phyloP scores from a whole-genome alignment of 805 yeast genomes.

The Ogataea degrootiae region DNA sequence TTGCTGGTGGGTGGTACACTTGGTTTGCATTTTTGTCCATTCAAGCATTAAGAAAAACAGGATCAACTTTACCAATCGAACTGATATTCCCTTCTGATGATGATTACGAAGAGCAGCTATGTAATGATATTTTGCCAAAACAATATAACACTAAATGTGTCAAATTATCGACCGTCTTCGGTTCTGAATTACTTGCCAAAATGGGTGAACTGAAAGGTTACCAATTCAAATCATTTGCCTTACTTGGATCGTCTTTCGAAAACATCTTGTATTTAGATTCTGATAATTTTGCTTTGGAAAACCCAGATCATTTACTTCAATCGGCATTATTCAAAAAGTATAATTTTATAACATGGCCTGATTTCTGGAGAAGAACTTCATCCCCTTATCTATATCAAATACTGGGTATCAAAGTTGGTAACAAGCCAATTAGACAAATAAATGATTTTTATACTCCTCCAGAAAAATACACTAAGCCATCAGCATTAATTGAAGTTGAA shows the following conservation, averaged over 20 bases:
- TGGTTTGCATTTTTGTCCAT: slow-evolving; percentile 38
- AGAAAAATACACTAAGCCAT: slow-evolving; percentile 6
- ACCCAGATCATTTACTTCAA: slow-evolving; percentile 33
- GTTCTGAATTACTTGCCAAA: slow-evolving; percentile 17
- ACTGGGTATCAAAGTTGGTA: slow-evolving; percentile 29
- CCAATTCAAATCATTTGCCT: slow-evolving; percentile 38
- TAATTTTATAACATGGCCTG: slow-evolving; percentile 71
- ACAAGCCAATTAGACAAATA: slow-evolving; percentile 13
- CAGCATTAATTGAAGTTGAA: slow-evolving; percentile 16
- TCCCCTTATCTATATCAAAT: slow-evolving; percentile 52
- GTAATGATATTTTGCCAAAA: slow-evolving; percentile 34
- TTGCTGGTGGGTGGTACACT: slow-evolving; percentile 41
- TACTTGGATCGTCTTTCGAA: slow-evolving; percentile 42
- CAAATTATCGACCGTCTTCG: slow-evolving; percentile 33
- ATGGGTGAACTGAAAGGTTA: slow-evolving; percentile 28
- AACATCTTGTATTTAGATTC: slow-evolving; percentile 42
- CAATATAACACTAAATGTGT: slow-evolving; percentile 38
- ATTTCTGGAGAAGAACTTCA: slow-evolving; percentile 68
- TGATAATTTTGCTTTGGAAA: slow-evolving; percentile 40
- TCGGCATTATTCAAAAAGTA: slow-evolving; percentile 40
- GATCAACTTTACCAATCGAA: slow-evolving; percentile 41
- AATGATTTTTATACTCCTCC: slow-evolving; percentile 22
- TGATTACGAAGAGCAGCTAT: slow-evolving; percentile 36
- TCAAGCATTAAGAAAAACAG: slow-evolving; percentile 37
- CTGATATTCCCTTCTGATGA: slow-evolving; percentile 35